These are phyloP conservation scores for Sporothrix sp. DNA, from an alignment of 2,329 filamentous ascomycete genomes.

Conservation along the genomic window DNA sequence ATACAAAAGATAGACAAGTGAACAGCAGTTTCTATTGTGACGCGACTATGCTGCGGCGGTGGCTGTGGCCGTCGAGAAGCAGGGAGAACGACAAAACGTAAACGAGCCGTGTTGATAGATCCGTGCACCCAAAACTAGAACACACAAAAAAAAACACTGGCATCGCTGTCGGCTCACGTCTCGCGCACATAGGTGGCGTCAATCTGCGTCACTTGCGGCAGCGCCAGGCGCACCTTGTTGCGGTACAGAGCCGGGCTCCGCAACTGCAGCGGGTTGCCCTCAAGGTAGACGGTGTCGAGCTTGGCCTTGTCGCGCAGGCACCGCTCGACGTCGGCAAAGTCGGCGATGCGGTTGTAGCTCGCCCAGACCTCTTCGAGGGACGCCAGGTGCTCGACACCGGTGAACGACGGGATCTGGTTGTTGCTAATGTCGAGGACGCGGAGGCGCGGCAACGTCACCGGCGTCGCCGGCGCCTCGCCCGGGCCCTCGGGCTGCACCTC, in stretches of 20 bases:
- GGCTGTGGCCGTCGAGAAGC: too few relatives aligned
- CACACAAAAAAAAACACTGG: too few relatives aligned
- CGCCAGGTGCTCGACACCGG: conserved; percentile 57
- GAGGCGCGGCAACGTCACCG: conserved; percentile 37
- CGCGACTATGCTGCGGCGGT: too few relatives aligned
- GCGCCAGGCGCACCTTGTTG: conserved; percentile 80
- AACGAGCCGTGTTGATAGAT: too few relatives aligned
- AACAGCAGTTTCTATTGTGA: too few relatives aligned
- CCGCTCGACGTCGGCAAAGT: conserved; percentile 74
- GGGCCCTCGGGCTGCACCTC: neutral
- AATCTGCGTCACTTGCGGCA: conserved; percentile 86
- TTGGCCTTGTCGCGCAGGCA: conserved; percentile 67
- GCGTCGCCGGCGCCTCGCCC: neutral
- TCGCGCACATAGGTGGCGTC: conserved; percentile 55
- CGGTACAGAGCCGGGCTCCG: conserved; percentile 74
- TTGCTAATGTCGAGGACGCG: conserved; percentile 80
- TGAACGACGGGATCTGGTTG: conserved; percentile 69
- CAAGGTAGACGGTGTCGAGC: conserved; percentile 87
- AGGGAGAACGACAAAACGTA: too few relatives aligned
- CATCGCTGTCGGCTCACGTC: too few relatives aligned
- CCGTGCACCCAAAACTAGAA: too few relatives aligned
- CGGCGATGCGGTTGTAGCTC: conserved; percentile 71
- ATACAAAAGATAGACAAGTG: neutral
- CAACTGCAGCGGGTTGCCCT: conserved; percentile 83
- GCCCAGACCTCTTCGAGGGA: conserved; percentile 90